Evolutionary conservation across 2,329 filamentous ascomycete species (phyloP).

Genomic region (Fusarium veterinarium): DNA sequence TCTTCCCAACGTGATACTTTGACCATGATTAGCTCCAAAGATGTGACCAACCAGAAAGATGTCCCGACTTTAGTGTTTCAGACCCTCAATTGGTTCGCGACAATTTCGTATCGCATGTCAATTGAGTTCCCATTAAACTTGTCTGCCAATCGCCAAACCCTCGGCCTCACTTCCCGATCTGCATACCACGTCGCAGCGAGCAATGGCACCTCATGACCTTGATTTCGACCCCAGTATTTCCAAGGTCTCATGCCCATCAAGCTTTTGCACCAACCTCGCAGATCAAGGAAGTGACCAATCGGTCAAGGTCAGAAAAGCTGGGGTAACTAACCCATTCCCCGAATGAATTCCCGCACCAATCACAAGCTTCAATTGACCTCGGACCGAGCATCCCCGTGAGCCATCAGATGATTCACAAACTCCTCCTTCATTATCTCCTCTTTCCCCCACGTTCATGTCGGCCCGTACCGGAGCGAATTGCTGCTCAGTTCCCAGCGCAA

Average conservation of each 20-base stretch:
- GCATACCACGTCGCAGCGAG: not conserved
- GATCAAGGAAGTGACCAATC: slow-evolving; percentile 20
- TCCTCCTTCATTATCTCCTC: slow-evolving; percentile 26
- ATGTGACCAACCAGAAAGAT: too few relatives aligned
- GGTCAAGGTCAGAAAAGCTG: not conserved
- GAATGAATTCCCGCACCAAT: slow-evolving; percentile 32
- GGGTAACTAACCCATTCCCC: slow-evolving; percentile 1
- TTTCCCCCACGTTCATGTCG: slow-evolving; percentile 42
- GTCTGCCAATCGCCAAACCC: not conserved
- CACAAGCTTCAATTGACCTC: not conserved
- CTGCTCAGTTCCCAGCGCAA: slow-evolving; percentile 21
- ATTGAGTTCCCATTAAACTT: not conserved
- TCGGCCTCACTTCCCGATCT: not conserved
- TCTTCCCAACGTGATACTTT: not conserved
- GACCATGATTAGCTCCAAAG: fast-evolving
- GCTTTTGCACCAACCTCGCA: slow-evolving; percentile 19
- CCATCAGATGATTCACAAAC: slow-evolving; percentile 14
- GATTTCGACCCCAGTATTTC: not conserved
- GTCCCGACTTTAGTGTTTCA: fast-evolving
- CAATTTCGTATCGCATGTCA: not conserved
- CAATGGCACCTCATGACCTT: not conserved
- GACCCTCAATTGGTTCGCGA: not conserved
- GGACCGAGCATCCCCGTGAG: slow-evolving; percentile 31
- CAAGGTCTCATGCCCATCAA: slow-evolving; percentile 25
- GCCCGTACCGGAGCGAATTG: slow-evolving; percentile 49